Evolutionary conservation across 139 green algal species (phyloP).

Genomic region (Monoraphidium neglectum): DNA sequence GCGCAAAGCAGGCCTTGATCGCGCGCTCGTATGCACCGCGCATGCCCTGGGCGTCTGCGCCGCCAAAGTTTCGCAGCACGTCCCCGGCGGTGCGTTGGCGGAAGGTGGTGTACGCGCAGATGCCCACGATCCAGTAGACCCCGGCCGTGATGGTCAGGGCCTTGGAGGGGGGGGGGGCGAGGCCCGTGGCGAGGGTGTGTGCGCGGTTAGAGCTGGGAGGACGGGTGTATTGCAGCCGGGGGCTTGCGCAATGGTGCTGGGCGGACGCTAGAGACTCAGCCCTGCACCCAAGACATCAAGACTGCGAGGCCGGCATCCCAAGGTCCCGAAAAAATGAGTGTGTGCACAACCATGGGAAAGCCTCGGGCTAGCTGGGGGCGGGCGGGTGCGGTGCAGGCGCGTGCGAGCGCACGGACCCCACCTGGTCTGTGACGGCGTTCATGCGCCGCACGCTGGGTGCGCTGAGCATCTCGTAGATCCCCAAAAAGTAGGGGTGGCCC

Average conservation of each 20-base stretch:
- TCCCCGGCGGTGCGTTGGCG: constrained; percentile 61
- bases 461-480: constrained; percentile 59
- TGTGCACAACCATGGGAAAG: no score
- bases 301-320: no score
- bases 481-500: constrained; percentile 76
- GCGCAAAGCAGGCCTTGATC: constrained; percentile 78
- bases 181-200: background rate
- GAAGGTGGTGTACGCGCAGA: constrained; percentile 76
- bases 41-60: constrained; percentile 40
- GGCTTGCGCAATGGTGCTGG: no score
- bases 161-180: background rate
- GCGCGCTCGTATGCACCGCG: constrained; percentile 66
- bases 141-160: constrained; percentile 9
- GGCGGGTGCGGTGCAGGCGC: no score
- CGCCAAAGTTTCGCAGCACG: constrained; percentile 81
- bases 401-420: no score
- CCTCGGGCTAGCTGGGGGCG: no score
- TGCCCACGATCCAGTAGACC: constrained; percentile 76
- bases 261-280: no score
- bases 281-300: no score
- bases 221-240: no score
- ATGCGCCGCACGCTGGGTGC: constrained; percentile 46
- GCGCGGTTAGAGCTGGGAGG: no score
- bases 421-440: constrained; percentile 49
- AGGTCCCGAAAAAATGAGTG: no score